Evolutionary conservation across 768 basidiomycete species (phyloP).

Genomic region (Mycena galericulata): DNA sequence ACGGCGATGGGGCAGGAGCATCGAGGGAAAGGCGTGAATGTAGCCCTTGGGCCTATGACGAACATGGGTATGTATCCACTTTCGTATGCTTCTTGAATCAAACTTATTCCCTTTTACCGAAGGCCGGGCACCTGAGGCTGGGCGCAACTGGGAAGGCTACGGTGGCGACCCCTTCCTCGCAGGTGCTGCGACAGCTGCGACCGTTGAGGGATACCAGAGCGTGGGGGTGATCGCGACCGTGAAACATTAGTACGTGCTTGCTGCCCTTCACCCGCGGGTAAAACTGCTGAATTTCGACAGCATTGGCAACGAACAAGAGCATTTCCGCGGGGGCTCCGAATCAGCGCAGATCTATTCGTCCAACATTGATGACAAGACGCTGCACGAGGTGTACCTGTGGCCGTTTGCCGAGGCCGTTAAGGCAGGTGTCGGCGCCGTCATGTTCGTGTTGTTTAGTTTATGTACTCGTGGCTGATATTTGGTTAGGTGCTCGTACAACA

Average conservation of each 20-base stretch:
- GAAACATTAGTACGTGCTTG: constrained; percentile 43
- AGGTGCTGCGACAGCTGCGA: constrained; percentile 55
- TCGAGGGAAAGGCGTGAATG: constrained; percentile 62
- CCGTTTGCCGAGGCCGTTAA: constrained; percentile 44
- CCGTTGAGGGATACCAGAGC: constrained; percentile 53
- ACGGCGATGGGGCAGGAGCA: constrained; percentile 72
- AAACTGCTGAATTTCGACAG: constrained; percentile 1
- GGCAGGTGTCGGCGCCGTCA: constrained; percentile 43
- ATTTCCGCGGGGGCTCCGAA: constrained; percentile 32
- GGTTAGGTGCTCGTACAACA: constrained; percentile 41
- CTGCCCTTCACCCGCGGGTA: background rate
- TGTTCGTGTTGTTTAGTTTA: background rate
- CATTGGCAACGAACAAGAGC: constrained; percentile 39
- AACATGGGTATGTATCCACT: constrained; percentile 27
- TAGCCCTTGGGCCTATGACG: constrained; percentile 42
- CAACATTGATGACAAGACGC: constrained; percentile 56
- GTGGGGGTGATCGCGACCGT: constrained; percentile 53
- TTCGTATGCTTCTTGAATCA: background rate
- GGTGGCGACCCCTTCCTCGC: constrained; percentile 56
- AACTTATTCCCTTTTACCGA: too few relatives aligned
- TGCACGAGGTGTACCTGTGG: constrained; percentile 43
- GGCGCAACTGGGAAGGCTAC: constrained; percentile 63
- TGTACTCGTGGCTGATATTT: too few relatives aligned
- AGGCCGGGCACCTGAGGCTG: constrained; percentile 31
- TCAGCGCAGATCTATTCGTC: constrained; percentile 35